phyloP scores from a whole-genome alignment of 2,329 filamentous ascomycete species.

The Botryotinia convoluta region DNA sequence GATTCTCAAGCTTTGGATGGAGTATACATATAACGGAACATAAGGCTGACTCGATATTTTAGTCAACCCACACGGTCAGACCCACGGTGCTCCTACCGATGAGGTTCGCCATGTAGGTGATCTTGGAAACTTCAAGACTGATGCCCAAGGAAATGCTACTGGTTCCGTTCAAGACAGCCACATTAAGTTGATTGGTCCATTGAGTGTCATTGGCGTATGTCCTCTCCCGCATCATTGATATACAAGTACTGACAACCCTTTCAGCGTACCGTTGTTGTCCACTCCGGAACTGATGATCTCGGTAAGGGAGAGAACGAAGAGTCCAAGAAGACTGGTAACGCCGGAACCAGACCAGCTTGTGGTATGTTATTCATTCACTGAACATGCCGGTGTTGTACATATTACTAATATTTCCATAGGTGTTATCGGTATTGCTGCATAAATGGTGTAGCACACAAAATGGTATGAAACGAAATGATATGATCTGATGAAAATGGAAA shows the following conservation, averaged over 20 bases:
- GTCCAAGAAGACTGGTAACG: conserved; percentile 98
- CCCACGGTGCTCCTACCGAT: conserved; percentile 83
- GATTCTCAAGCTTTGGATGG: conserved; percentile 36
- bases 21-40: neutral
- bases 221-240: neutral
- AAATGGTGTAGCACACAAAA: conserved; percentile 40
- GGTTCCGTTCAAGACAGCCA: conserved; percentile 76
- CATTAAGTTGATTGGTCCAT: conserved; percentile 92
- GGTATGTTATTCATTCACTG: conserved; percentile 55
- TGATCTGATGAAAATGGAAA: conserved; percentile 4
- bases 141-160: conserved; percentile 85
- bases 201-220: conserved; percentile 86
- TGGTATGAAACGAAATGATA: neutral
- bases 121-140: conserved; percentile 94
- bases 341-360: conserved; percentile 88
- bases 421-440: conserved; percentile 85
- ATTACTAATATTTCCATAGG: conserved; percentile 44
- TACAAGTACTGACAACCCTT: conserved; percentile 29
- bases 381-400: neutral
- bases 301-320: conserved; percentile 89
- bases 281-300: conserved; percentile 94
- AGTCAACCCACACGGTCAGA: conserved; percentile 97
- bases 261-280: conserved; percentile 90
- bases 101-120: conserved; percentile 91
- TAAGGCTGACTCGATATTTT: conserved; percentile 23